phyloP scores from a whole-genome alignment of 768 basidiomycete genomes.

The Mycena belliarum region DNA sequence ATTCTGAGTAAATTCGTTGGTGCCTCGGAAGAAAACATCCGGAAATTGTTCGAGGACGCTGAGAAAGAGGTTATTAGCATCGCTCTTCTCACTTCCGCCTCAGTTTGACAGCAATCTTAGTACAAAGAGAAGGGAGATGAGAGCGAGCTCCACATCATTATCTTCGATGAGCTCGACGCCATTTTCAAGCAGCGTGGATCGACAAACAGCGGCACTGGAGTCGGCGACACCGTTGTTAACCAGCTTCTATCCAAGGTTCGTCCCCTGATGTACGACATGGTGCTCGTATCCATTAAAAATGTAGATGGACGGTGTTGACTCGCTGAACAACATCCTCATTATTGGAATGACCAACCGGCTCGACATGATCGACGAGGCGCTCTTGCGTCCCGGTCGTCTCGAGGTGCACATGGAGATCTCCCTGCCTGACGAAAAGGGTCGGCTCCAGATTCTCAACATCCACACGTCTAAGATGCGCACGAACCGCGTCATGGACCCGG shows the following conservation, averaged over 20 bases:
- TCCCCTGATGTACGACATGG: background rate
- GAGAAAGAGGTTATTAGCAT: conserved; percentile 78
- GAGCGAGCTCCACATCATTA: conserved; percentile 97
- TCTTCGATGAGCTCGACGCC: conserved; percentile 98
- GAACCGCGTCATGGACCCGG: conserved; percentile 85
- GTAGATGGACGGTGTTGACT: conserved; percentile 99
- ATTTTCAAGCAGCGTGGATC: conserved; percentile 99
- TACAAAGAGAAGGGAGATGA: conserved; percentile 98
- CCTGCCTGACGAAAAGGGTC: conserved; percentile 90
- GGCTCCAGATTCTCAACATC: conserved; percentile 90
- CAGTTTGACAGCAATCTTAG: conserved; percentile 36
- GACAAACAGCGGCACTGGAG: conserved; percentile 87
- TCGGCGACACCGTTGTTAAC: conserved; percentile 98
- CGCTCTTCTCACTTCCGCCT: background rate
- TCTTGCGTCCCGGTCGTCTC: conserved; percentile 95
- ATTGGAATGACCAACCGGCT: conserved; percentile 99
- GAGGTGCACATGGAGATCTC: conserved; percentile 99
- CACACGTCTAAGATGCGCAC: conserved; percentile 93
- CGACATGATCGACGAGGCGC: conserved; percentile 99
- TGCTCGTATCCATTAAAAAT: background rate
- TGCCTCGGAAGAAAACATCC: conserved; percentile 95
- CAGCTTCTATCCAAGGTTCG: conserved; percentile 93
- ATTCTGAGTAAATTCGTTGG: conserved; percentile 97
- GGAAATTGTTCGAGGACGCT: conserved; percentile 97
- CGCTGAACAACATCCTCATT: conserved; percentile 97